A percentile compares a stretch with the other conserved stretches of the same genome.
These are phyloP conservation scores for Nothomitra cinnamomea DNA, from an alignment of 2,329 filamentous ascomycete species.

Conservation along the genomic window DNA sequence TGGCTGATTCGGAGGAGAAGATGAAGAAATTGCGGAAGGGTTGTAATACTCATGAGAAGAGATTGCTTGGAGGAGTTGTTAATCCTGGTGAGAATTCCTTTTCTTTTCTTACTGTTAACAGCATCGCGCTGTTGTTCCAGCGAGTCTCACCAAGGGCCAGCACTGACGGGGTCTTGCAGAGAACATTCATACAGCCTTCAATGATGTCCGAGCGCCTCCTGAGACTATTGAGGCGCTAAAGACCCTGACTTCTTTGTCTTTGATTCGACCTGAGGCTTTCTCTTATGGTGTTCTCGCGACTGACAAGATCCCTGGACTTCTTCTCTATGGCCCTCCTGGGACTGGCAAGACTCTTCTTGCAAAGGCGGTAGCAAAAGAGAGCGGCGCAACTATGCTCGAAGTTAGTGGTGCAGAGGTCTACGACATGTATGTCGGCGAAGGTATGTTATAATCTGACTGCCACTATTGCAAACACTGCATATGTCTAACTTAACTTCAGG, in stretches of 20 bases:
- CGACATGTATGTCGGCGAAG: constrained; percentile 91
- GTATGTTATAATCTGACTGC: neutral
- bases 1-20: constrained; percentile 19
- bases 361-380: constrained; percentile 47
- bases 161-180: constrained; percentile 18
- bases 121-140: no score
- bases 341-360: constrained; percentile 49
- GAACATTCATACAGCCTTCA: constrained; percentile 73
- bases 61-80: constrained; percentile 64
- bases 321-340: constrained; percentile 71
- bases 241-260: constrained; percentile 71
- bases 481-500: constrained; percentile 17
- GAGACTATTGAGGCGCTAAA: constrained; percentile 80
- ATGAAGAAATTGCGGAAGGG: constrained; percentile 35
- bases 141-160: neutral
- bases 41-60: constrained; percentile 65
- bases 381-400: constrained; percentile 57
- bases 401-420: constrained; percentile 83
- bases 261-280: constrained; percentile 86
- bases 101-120: neutral
- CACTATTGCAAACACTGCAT: neutral
- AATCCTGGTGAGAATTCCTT: constrained; percentile 32
- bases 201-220: constrained; percentile 64
- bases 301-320: constrained; percentile 77
- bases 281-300: constrained; percentile 82